phyloP scores from a whole-genome alignment of 768 basidiomycete species.

The Phlebiopsis flavidoalba region DNA sequence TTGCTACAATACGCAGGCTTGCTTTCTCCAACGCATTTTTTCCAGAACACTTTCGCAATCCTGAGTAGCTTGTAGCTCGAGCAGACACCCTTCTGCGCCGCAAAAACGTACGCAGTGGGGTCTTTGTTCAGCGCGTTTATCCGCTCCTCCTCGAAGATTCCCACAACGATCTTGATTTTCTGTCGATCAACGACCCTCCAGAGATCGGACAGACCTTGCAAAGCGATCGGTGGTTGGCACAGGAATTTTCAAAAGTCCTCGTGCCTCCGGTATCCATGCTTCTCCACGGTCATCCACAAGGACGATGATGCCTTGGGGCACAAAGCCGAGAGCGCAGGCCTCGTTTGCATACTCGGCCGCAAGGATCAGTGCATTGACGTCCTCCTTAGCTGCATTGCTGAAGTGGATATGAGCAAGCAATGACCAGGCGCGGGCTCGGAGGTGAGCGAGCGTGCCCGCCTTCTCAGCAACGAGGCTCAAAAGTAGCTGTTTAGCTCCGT shows the following conservation, averaged over 20 bases:
- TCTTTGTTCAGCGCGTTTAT: background rate
- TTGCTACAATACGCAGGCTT: conserved; percentile 11
- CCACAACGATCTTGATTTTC: background rate
- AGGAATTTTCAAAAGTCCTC: conserved; percentile 1
- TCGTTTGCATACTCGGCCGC: conserved; percentile 4
- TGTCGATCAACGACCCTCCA: conserved; percentile 4
- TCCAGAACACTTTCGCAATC: conserved; percentile 2
- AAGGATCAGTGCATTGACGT: background rate
- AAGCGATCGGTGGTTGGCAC: background rate
- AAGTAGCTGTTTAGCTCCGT: background rate
- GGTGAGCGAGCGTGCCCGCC: background rate
- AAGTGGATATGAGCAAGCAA: background rate
- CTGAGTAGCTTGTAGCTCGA: conserved; percentile 3
- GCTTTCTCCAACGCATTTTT: background rate
- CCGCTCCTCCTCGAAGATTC: background rate
- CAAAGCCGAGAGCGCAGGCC: conserved; percentile 1
- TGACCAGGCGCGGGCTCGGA: background rate
- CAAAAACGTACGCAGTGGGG: conserved; percentile 10
- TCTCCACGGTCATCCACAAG: background rate
- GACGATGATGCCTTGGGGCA: background rate
- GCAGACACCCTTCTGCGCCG: conserved; percentile 4
- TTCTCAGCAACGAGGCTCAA: background rate
- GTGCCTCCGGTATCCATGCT: background rate
- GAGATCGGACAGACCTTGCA: background rate
- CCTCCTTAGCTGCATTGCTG: background rate